Evolutionary conservation across 139 green algal species (phyloP).

Genomic region (Coelastrella sp.): DNA sequence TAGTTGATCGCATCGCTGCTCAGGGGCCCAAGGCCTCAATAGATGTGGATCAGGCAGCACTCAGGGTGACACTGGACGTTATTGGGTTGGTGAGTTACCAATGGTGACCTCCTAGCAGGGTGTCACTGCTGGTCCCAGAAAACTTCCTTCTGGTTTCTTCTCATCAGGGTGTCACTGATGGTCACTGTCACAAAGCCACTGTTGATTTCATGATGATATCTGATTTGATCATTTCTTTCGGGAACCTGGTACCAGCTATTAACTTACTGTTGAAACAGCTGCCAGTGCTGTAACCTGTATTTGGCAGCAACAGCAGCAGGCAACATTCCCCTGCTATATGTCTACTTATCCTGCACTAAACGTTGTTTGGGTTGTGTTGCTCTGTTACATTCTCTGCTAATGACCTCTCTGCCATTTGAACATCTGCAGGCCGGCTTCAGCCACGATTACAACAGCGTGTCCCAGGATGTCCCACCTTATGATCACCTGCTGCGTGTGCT

Average conservation of each 20-base stretch:
- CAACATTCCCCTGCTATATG: too few species aligned
- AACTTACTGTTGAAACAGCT: too few species aligned
- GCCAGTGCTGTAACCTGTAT: too few species aligned
- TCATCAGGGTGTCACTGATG: background rate
- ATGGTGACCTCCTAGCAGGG: background rate
- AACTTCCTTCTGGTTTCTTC: background rate
- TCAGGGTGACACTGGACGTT: conserved; percentile 71
- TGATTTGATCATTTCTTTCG: too few species aligned
- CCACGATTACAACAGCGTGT: conserved; percentile 57
- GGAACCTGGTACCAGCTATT: too few species aligned
- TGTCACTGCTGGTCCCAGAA: background rate
- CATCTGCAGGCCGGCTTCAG: conserved; percentile 46
- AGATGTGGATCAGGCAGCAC: conserved; percentile 65
- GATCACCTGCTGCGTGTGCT: conserved; percentile 61
- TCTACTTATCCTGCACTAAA: background rate
- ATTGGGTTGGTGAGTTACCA: conserved; percentile 55
- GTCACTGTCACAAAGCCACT: too few species aligned
- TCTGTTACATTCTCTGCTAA: background rate
- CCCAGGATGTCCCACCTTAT: conserved; percentile 32
- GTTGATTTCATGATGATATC: too few species aligned
- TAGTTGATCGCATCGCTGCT: conserved; percentile 30
- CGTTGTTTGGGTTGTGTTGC: background rate
- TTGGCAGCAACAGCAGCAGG: too few species aligned
- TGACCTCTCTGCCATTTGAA: background rate
- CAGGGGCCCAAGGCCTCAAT: conserved; percentile 34